Evolutionary conservation across 2,329 filamentous ascomycete genomes (phyloP).

Genomic region (Gnomoniopsis smithogilvyi): DNA sequence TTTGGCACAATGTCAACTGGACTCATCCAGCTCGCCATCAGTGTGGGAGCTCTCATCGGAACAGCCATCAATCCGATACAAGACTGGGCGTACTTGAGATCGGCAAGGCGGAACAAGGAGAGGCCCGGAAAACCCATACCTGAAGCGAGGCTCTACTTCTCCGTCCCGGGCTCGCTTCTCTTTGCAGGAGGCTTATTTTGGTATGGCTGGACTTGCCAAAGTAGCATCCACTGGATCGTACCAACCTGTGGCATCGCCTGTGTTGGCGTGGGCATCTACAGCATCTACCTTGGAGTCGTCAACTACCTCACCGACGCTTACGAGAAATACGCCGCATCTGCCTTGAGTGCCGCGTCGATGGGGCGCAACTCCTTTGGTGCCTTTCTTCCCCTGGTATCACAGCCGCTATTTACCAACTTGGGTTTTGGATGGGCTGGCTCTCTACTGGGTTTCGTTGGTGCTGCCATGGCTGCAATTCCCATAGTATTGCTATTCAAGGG

Average conservation of each 20-base stretch:
- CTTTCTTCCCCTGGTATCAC: constrained; percentile 34
- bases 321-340: constrained; percentile 62
- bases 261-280: constrained; percentile 66
- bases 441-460: constrained; percentile 58
- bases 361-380: constrained; percentile 63
- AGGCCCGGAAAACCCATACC: constrained; percentile 38
- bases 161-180: constrained; percentile 58
- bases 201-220: constrained; percentile 62
- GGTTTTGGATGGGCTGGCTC: constrained; percentile 51
- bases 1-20: constrained; percentile 60
- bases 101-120: constrained; percentile 41
- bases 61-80: constrained; percentile 52
- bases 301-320: constrained; percentile 69
- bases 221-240: constrained; percentile 57
- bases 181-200: constrained; percentile 66
- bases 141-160: constrained; percentile 62
- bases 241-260: constrained; percentile 57
- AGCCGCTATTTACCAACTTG: constrained; percentile 51
- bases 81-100: constrained; percentile 8
- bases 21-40: constrained; percentile 54
- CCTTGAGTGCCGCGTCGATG: constrained; percentile 64
- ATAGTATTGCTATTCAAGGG: constrained; percentile 67
- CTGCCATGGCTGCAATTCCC: constrained; percentile 60
- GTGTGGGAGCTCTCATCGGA: constrained; percentile 48
- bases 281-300: constrained; percentile 65